Percentiles rank a stretch among this genome's conserved stretches.
phyloP scores from a whole-genome alignment of 2,329 filamentous ascomycete species.

The Tolypocladium tundrense region DNA sequence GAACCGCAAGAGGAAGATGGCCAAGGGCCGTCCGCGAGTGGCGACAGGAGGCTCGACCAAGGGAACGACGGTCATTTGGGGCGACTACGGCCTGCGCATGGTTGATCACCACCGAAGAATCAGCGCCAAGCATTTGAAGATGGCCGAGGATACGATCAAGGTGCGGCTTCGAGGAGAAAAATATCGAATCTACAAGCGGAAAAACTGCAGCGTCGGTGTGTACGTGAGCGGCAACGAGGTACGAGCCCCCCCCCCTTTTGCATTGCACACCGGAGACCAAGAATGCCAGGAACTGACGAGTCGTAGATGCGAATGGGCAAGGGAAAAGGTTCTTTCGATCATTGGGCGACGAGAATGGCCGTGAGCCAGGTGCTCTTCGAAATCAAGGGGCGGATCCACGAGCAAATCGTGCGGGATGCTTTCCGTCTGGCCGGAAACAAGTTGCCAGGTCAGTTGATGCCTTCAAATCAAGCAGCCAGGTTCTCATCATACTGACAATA shows the following conservation, averaged over 20 bases:
- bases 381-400: conserved; percentile 82
- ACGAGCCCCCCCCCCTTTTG: not conserved
- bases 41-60: conserved; percentile 83
- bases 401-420: conserved; percentile 87
- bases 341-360: conserved; percentile 84
- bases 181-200: conserved; percentile 84
- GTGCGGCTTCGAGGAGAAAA: conserved; percentile 79
- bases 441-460: conserved; percentile 60
- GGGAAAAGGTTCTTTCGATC: conserved; percentile 94
- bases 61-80: conserved; percentile 93
- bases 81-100: conserved; percentile 91
- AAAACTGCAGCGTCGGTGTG: conserved; percentile 87
- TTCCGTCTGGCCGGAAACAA: conserved; percentile 93
- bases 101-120: conserved; percentile 87
- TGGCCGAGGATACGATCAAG: conserved; percentile 90
- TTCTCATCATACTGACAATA: conserved; percentile 9
- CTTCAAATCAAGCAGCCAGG: not conserved
- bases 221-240: conserved; percentile 92
- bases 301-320: conserved; percentile 88
- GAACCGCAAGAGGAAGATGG: conserved; percentile 73
- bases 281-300: not conserved
- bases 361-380: conserved; percentile 92
- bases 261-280: not conserved
- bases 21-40: conserved; percentile 81
- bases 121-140: conserved; percentile 74